These are phyloP conservation scores for Polytrichum formosum DNA, from an alignment of 225 moss, liverwort and hornwort genomes.

Conservation along the genomic window DNA sequence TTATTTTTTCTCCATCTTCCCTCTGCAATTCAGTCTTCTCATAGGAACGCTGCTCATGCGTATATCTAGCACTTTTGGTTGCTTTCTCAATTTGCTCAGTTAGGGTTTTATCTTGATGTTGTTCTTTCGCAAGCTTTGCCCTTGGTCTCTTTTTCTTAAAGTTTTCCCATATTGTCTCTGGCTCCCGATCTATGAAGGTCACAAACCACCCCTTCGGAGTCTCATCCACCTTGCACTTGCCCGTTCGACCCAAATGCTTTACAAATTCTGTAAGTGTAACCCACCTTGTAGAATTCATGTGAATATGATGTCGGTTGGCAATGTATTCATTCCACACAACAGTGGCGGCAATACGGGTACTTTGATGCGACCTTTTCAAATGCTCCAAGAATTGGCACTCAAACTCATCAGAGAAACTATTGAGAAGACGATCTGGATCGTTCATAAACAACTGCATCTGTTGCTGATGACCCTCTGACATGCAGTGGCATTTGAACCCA, in stretches of 20 bases:
- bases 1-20: conserved; percentile 27
- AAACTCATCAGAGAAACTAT: conserved; percentile 50
- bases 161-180: conserved; percentile 35
- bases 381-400: conserved; percentile 44
- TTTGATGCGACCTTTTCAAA: conserved; percentile 37
- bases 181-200: conserved; percentile 40
- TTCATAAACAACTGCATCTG: conserved; percentile 57
- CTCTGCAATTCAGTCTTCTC: conserved; percentile 13
- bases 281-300: conserved; percentile 57
- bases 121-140: conserved; percentile 39
- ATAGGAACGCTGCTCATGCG: conserved; percentile 2
- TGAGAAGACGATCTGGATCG: conserved; percentile 42
- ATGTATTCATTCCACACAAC: conserved; percentile 56
- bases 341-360: conserved; percentile 43
- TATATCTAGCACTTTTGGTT: conserved; percentile 18
- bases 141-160: conserved; percentile 40
- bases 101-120: conserved; percentile 21
- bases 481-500: conserved; percentile 55
- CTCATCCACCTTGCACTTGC: conserved; percentile 50
- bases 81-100: conserved; percentile 49
- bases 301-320: conserved; percentile 48
- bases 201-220: conserved; percentile 31
- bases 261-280: conserved; percentile 46
- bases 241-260: conserved; percentile 45
- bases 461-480: conserved; percentile 50